phyloP scores from a whole-genome alignment of 768 basidiomycete species.

The Kwoniella shandongensis region DNA sequence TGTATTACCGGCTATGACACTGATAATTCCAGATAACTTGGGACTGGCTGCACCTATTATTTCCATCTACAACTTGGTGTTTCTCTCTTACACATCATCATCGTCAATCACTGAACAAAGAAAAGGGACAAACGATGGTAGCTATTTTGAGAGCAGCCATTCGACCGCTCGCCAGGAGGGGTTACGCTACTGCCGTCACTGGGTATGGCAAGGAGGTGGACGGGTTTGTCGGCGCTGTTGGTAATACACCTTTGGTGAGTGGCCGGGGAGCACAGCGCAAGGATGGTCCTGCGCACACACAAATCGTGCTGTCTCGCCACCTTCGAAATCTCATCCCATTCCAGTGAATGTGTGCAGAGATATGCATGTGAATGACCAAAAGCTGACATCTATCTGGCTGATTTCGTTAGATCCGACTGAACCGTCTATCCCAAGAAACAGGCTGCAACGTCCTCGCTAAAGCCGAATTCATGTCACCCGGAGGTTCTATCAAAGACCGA shows the following conservation, averaged over 20 bases:
- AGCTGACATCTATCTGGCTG: background rate
- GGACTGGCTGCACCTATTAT: too few species aligned
- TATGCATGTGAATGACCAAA: constrained; percentile 5
- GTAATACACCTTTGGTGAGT: constrained; percentile 87
- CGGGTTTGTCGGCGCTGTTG: constrained; percentile 84
- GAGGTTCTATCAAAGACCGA: constrained; percentile 95
- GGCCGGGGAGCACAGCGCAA: too few species aligned
- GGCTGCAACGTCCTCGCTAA: constrained; percentile 88
- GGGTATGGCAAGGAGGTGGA: constrained; percentile 54
- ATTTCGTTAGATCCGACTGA: constrained; percentile 73
- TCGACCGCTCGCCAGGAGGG: constrained; percentile 27
- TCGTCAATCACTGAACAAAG: too few species aligned
- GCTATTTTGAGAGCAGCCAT: background rate
- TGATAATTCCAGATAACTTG: too few species aligned
- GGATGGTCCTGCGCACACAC: too few species aligned
- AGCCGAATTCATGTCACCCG: constrained; percentile 97
- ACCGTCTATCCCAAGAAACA: constrained; percentile 74
- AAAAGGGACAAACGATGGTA: too few species aligned
- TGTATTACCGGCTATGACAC: too few species aligned
- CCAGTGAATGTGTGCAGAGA: background rate
- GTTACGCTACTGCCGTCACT: constrained; percentile 39
- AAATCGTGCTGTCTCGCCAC: too few species aligned
- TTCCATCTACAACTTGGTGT: too few species aligned
- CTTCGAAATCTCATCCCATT: constrained; percentile 3
- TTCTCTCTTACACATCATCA: too few species aligned